Evolutionary conservation across 306 rosid species (phyloP), one percentile per base, ranked within the genome.

Genomic region (Vicia sativa): DNA sequence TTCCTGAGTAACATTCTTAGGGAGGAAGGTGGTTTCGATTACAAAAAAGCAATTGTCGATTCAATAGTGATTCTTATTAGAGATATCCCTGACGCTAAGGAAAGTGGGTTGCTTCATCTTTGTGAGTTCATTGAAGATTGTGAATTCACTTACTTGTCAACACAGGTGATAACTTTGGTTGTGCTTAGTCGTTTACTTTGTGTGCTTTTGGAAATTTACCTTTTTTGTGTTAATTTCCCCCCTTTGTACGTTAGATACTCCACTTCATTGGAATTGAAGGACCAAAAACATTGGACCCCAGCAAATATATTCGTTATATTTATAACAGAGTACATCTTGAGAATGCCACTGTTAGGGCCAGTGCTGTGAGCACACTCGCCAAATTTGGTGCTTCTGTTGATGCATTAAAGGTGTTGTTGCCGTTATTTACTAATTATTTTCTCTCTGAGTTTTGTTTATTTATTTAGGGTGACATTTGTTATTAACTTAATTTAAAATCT

Each of bases 11-110:
- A 82, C 82, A 93, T 93, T 82, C 99, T 93, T 23, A 80, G 99
- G 78, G 99, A 93, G 79, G 99, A 93, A 88, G 99, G 99, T 21
- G 99, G 99, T 13, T 93, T 93, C 76, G 99, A 93, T 61, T 93
- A 93, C 81, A 93, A 93, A 85, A 93, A 93, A 78, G 97, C 99
- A 76, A 93, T 93, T 66, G 93, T 93, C 31, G 99, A 90, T 78
- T 93, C 99, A 56, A 93, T 93, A 76, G 99, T 93, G 70, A 93
- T 90, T 68, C 96, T 93, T 28, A 93, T 93, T 60, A 83, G 97
- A 79, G 99, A 93, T 77, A 90, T 93, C 49, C 97, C 97, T 11
- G 99, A 93, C 34, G 96, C 99, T 57, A 93, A 93, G 76, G 99
- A 93, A 78, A 82, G 84, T 42, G 99, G 99, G 69, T 77, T 93